These are phyloP conservation scores for Coniophora puteana DNA, from an alignment of 1,284 basidiomycete genomes.

Conservation along the genomic window DNA sequence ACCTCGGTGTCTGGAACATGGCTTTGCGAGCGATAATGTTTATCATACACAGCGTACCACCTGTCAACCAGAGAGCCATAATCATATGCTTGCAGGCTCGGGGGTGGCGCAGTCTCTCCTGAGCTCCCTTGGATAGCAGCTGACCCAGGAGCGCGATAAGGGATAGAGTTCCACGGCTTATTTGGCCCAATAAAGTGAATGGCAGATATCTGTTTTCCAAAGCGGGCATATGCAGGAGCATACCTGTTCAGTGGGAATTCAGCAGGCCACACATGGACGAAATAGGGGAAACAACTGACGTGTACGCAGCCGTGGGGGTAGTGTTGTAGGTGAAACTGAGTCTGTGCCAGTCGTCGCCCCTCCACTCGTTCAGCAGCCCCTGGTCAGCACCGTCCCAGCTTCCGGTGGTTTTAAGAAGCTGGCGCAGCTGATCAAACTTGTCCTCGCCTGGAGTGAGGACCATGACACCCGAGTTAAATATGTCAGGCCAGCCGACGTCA, in stretches of 20 bases:
- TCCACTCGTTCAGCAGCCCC: conserved; percentile 93
- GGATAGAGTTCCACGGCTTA: conserved; percentile 87
- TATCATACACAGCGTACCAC: conserved; percentile 92
- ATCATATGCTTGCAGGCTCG: conserved; percentile 55
- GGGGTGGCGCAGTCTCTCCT: conserved; percentile 24
- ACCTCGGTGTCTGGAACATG: conserved; percentile 47
- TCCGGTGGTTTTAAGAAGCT: conserved; percentile 71
- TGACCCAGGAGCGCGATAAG: conserved; percentile 58
- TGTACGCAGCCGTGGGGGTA: conserved; percentile 96
- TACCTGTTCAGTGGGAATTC: conserved; percentile 60
- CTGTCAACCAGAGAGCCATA: conserved; percentile 80
- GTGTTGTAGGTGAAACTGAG: conserved; percentile 97
- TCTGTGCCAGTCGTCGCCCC: conserved; percentile 83
- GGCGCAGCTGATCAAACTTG: conserved; percentile 76
- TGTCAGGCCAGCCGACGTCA: conserved; percentile 98
- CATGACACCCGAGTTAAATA: conserved; percentile 96
- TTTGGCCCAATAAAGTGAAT: conserved; percentile 94
- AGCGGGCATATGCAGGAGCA: conserved; percentile 92
- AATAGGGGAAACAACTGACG: conserved; percentile 58
- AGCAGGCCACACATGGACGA: conserved; percentile 23
- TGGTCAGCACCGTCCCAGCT: conserved; percentile 98
- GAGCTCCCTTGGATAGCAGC: conserved; percentile 20
- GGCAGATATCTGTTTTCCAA: conserved; percentile 82
- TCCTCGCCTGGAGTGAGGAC: conserved; percentile 79
- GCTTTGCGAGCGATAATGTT: conserved; percentile 65